Evolutionary conservation across 2,329 filamentous ascomycete species (phyloP), one percentile per base, ranked within the genome.

Genomic region (Atkinsonella texensis): DNA sequence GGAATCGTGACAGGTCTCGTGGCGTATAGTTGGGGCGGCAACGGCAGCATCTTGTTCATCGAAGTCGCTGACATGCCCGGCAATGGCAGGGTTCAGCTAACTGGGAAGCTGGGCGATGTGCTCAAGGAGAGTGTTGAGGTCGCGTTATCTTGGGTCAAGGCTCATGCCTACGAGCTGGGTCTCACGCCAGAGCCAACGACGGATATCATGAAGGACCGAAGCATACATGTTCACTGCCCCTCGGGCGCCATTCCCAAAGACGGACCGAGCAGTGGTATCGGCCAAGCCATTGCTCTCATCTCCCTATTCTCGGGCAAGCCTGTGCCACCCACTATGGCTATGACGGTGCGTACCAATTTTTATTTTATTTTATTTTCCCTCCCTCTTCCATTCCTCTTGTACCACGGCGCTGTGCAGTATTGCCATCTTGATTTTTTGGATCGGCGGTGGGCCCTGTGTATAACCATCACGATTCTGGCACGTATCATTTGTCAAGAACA

Each of bases 31-130:
- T 86, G 85, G 4, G 91, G 93, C 48, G 89, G 89, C 46, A 91
- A 96, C 66, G 93, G 93, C 56, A 90, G 87, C 63, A 98, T 98
- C 62, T 77, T 98, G 52, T 98, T 98, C 74, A 98, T 98, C 60
- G 93, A 98, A 70, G 89, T 96, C 44, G 89, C 91, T 11, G 90
- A 95, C 64, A 97, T 97, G 89, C 93, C 93, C 0, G 93, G 93
- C 43, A 84, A 81, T 52, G 93, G 93, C 35, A 84, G 85, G 50
- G 89, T 98, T 38, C 93, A 97, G 70, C 81, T 98, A 28, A 98
- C 93, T 1, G 93, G 93, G 55, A 97, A 95, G 67, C 81, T 98
- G 7, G 93, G 93, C 56, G 90, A 96, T 60, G 93, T 98, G 32
- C 81, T 98, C 53, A 97, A 97, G 70, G 93, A 98, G 69, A 91